Evolutionary conservation across 2,329 filamentous ascomycete species (phyloP), one percentile per base, ranked within the genome.

Genomic region (Calonectria pseudoturangicola): DNA sequence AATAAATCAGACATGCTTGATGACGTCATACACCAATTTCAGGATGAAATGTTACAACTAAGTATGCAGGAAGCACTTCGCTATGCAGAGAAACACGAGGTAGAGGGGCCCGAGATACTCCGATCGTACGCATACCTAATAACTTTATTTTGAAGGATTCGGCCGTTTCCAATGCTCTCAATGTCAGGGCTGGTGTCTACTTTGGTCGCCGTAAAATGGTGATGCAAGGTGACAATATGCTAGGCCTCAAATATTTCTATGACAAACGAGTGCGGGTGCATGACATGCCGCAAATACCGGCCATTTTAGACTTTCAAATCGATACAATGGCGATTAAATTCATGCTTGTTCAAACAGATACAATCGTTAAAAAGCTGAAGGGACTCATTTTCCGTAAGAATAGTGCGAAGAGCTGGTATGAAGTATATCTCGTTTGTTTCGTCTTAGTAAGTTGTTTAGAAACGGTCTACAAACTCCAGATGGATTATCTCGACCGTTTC

Each of bases 201-300:
- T 54, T 54, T n/a, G 16, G 50, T 36, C 50, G 50, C 50, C 18
- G 50, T 33, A 54, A 54, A 54, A 54, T 54, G 50, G 50, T 54
- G 16, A 16, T 54, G 8, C 28, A 54, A n/a, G 50, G 50, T 15
- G 28, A 21, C 1, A 54, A 54, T 16, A 16, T 18, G 9, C 36
- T 54, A 8, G 28, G 16, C 6, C 50, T 54, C 16, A 25, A 54
- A 33, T 54, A 54, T 10, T 54, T 54, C 27, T 8, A 54, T 12
- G 18, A 54, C 28, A 36, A 54, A 33, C 27, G 3, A 36, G 6
- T 54, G 9, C 28, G 21, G 18, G 28, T 54, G 2, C 50, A 54
- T 54, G 50, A 28, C 13, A 16, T 54, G 33, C 50, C 50, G 33
- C 50, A 33, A 28, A 54, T 54, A 54, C 50, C 50, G 9, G 50